Conservation (phyloP, 352 stramenopile genomes). For the Thalassiosira oceanica region DNA sequence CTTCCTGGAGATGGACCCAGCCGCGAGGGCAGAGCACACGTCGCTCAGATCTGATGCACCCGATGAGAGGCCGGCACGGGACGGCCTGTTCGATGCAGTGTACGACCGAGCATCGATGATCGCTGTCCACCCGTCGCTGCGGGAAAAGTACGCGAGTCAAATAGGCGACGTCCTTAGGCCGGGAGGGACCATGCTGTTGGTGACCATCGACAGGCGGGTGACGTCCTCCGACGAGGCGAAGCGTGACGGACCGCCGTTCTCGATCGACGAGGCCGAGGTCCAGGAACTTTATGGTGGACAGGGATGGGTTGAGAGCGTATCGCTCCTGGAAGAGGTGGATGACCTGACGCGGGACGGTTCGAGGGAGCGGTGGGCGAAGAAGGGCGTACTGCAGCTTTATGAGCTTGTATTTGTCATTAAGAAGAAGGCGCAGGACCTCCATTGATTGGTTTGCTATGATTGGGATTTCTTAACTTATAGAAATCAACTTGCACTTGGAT, state of each 20-base stretch:
- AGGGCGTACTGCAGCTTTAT: conserved; percentile 36
- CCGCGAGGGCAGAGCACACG: conserved; percentile 21
- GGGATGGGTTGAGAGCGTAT: conserved; percentile 51
- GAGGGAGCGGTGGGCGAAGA: conserved; percentile 38
- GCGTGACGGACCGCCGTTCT: conserved; percentile 47
- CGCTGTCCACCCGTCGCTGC: conserved; percentile 59
- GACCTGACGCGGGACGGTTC: conserved; percentile 35
- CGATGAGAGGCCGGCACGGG: neutral
- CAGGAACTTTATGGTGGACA: conserved; percentile 29
- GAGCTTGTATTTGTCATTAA: conserved; percentile 48
- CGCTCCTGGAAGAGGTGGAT: conserved; percentile 47
- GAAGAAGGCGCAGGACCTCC: conserved; percentile 24
- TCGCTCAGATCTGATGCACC: neutral
- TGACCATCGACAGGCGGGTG: conserved; percentile 49
- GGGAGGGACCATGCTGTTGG: conserved; percentile 61
- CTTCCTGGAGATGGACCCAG: conserved; percentile 26
- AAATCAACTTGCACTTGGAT: too few relatives aligned
- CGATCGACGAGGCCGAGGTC: conserved; percentile 34
- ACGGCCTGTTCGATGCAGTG: conserved; percentile 63
- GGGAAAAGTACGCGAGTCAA: conserved; percentile 52
- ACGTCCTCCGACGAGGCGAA: conserved; percentile 28
- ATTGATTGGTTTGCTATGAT: too few relatives aligned
- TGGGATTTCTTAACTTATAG: too few relatives aligned
- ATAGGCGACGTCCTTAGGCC: conserved; percentile 50
- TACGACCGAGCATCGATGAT: conserved; percentile 73